Evolutionary conservation across 2,329 filamentous ascomycete genomes (phyloP), one percentile per base, ranked within the genome.

Genomic region (Ophiostoma himal-ulmi): DNA sequence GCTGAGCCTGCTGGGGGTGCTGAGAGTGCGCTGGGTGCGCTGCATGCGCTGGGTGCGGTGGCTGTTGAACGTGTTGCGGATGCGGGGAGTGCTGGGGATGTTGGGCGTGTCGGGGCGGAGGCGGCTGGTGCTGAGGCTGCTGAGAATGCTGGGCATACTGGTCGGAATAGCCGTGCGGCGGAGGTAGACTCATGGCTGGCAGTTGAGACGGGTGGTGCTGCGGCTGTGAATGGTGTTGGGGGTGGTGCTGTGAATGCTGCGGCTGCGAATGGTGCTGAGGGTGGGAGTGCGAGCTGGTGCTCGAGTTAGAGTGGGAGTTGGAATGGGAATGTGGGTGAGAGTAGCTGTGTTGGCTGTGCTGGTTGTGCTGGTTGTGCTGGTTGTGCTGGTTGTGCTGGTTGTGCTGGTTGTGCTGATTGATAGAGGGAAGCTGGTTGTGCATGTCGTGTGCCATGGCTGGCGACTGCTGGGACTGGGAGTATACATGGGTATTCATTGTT

Each of bases 401-500:
- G 34, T 30, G 60, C 30, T 34, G 57, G 36, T 36, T 41, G 62
- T 62, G 57, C 20, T 74, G 71, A 57, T 69, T 69, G 11, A 71
- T 64, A 30, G 72, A 8, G 13, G 60, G 26, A n/a, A 34, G 60
- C 8, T 39, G 60, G 22, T 65, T 36, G 36, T 36, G 64, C 41
- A 68, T 68, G 41, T 68, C 73, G 69, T 73, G 70, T 34, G 60
- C 68, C 70, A 73, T 68, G 30, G 66, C 54, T 34, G 70, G 68
- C 57, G 72, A 72, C 57, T 57, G 71, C 65, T 73, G 73, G 48
- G 70, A 54, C 60, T 54, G 70, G 13, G 71, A 67, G n/a, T 71
- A 73, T 48, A 70, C 68, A 70, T 72, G 70, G 20, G 69, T 22
- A 68, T 73, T 74, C 73, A 74, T 74, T 37, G 67, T 30, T 52